Evolutionary conservation across 2,329 filamentous ascomycete genomes (phyloP).

Genomic region (Calonectria hawksworthii): DNA sequence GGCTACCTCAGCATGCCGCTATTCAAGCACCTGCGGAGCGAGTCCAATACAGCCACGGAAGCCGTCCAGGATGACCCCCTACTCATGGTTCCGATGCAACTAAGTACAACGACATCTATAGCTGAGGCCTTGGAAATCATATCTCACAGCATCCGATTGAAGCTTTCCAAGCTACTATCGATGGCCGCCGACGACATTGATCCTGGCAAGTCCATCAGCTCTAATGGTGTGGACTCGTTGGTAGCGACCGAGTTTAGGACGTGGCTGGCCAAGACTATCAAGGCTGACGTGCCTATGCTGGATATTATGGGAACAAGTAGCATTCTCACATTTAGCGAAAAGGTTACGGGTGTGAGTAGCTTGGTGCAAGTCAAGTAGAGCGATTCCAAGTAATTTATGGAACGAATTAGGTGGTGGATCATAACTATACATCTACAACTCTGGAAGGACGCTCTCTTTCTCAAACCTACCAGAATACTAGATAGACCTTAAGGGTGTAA

Average conservation of each 20-base stretch:
- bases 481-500: neutral
- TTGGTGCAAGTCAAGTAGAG: conserved; percentile 11
- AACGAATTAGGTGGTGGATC: neutral
- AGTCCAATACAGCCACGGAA: neutral
- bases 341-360: neutral
- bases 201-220: neutral
- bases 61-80: conserved; percentile 6
- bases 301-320: conserved; percentile 10
- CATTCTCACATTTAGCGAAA: conserved; percentile 15
- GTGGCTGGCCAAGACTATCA: neutral
- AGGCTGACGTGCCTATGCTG: neutral
- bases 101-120: neutral
- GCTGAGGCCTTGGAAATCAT: neutral
- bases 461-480: neutral
- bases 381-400: neutral
- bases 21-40: conserved; percentile 14
- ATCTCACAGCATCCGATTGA: neutral
- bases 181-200: conserved; percentile 1
- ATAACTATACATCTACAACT: neutral
- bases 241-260: conserved; percentile 8
- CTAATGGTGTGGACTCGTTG: neutral
- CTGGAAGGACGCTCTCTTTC: neutral
- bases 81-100: neutral
- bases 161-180: neutral
- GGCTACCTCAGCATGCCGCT: conserved; percentile 14